phyloP scores from a whole-genome alignment of 2,329 filamentous ascomycete species.

The Penicillium concentricum region DNA sequence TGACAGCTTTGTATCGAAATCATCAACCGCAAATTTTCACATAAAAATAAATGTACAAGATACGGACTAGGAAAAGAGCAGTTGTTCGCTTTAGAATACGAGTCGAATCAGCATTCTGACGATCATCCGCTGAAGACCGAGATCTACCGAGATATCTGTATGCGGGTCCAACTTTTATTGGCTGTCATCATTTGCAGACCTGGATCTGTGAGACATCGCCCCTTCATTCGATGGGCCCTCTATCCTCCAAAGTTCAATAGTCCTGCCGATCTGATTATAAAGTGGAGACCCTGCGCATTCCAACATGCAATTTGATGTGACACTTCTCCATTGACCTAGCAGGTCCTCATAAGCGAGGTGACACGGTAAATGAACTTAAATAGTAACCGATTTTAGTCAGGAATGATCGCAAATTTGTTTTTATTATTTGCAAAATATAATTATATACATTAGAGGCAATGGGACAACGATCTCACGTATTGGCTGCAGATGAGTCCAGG shows the following conservation, averaged over 20 bases:
- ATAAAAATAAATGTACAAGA: too few relatives aligned
- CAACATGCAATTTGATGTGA: not conserved
- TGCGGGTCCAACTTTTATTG: not conserved
- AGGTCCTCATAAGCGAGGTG: too few relatives aligned
- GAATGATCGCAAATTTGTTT: not conserved
- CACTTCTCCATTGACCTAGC: not conserved
- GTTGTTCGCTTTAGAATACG: too few relatives aligned
- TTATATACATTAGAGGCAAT: not conserved
- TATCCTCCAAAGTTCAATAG: too few relatives aligned
- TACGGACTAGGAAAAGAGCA: too few relatives aligned
- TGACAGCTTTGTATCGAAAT: too few relatives aligned
- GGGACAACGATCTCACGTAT: not conserved
- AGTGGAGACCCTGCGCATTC: not conserved
- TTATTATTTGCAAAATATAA: not conserved
- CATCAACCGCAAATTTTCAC: too few relatives aligned
- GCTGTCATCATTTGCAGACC: too few relatives aligned
- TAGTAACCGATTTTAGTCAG: not conserved
- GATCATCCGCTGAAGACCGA: not conserved
- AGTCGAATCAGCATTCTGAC: not conserved
- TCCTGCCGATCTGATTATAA: not conserved
- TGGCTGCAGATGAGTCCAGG: slow-evolving; percentile 30
- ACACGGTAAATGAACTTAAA: not conserved
- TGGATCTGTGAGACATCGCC: not conserved
- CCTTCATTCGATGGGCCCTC: not conserved
- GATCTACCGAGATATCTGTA: not conserved